Evolutionary conservation across 805 yeast species (phyloP).

Genomic region (Kregervanrija pseudodelftensis): DNA sequence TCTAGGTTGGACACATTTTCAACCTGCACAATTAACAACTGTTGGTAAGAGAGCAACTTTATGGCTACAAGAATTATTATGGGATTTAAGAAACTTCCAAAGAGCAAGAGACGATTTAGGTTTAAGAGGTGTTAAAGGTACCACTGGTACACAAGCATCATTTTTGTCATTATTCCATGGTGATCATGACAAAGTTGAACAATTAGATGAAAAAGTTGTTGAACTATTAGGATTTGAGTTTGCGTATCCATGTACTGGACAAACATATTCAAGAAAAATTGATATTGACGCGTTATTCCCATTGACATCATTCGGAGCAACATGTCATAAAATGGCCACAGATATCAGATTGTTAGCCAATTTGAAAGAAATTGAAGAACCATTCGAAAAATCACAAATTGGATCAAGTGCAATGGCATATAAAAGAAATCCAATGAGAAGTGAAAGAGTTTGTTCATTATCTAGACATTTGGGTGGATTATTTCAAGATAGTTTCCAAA

Average conservation of each 20-base stretch:
- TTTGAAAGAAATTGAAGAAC: conserved; percentile 96
- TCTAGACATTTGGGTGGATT: conserved; percentile 92
- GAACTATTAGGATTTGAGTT: conserved; percentile 88
- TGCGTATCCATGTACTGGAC: conserved; percentile 97
- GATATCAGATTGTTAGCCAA: conserved; percentile 94
- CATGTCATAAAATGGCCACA: conserved; percentile 97
- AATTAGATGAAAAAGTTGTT: conserved; percentile 83
- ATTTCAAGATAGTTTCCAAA: conserved; percentile 88
- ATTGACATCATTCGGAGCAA: conserved; percentile 87
- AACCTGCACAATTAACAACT: conserved; percentile 98
- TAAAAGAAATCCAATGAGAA: conserved; percentile 99
- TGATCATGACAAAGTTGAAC: conserved; percentile 93
- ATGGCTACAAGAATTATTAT: conserved; percentile 95
- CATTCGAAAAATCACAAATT: conserved; percentile 96
- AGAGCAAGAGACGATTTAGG: conserved; percentile 97
- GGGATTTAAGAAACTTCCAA: conserved; percentile 94
- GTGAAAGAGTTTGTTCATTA: conserved; percentile 97
- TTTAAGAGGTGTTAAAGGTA: conserved; percentile 96
- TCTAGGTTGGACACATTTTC: conserved; percentile 99
- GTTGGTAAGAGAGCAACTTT: conserved; percentile 97
- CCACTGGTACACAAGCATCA: conserved; percentile 98
- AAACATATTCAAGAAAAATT: conserved; percentile 97
- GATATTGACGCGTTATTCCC: conserved; percentile 93
- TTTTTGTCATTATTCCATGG: conserved; percentile 94
- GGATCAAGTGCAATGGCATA: conserved; percentile 99